Conservation (phyloP, 2,329 filamentous ascomycete species). For the Claviceps sp. region DNA sequence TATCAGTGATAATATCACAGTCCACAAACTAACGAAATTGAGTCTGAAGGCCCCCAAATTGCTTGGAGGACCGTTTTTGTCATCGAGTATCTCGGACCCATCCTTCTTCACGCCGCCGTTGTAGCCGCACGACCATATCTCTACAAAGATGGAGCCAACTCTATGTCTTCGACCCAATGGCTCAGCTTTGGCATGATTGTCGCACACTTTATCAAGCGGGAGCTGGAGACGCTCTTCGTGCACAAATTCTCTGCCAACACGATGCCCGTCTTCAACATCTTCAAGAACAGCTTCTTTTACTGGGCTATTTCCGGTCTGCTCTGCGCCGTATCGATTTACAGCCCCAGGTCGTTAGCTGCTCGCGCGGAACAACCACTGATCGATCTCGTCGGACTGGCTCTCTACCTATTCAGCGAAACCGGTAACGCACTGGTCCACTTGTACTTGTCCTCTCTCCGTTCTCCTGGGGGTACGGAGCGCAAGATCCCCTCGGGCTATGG, state of each 20-base stretch:
- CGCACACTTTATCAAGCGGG: conserved; percentile 86
- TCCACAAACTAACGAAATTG: neutral
- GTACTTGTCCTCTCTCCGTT: conserved; percentile 64
- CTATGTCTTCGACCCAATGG: conserved; percentile 54
- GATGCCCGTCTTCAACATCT: conserved; percentile 82
- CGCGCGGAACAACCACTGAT: conserved; percentile 33
- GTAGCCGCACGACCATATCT: conserved; percentile 58
- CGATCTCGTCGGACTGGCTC: conserved; percentile 52
- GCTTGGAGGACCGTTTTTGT: conserved; percentile 89
- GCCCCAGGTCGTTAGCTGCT: conserved; percentile 56
- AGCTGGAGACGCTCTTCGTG: conserved; percentile 85
- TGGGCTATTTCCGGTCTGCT: conserved; percentile 74
- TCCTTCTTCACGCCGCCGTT: conserved; percentile 70
- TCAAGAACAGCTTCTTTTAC: conserved; percentile 94
- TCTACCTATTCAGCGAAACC: conserved; percentile 68
- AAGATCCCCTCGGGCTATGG: conserved; percentile 80
- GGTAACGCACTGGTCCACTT: conserved; percentile 71
- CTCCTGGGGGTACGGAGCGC: conserved; percentile 67
- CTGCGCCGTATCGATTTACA: conserved; percentile 76
- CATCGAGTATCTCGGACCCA: conserved; percentile 85
- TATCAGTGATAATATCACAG: neutral
- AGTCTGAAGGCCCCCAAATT: conserved; percentile 61
- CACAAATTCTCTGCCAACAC: conserved; percentile 92
- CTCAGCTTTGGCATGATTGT: conserved; percentile 62
- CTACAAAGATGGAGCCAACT: conserved; percentile 29